A percentile compares a stretch with the other conserved stretches of the same genome.
Conservation (phyloP, 1,284 basidiomycete species). For the Apiotrichum sp. region DNA sequence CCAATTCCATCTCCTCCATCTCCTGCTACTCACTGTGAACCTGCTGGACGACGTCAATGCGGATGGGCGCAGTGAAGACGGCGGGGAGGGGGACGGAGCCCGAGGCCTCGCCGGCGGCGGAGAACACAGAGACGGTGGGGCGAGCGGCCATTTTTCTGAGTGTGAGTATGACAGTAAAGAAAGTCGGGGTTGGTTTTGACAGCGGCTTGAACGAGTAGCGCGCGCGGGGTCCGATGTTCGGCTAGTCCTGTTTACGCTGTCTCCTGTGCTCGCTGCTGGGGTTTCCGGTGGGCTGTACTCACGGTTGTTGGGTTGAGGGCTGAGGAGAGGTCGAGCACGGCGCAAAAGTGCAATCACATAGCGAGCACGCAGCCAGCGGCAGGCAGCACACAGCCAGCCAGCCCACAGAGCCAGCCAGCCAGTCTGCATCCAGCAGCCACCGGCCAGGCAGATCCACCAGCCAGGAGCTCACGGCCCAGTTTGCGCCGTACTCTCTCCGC, state of each 20-base stretch:
- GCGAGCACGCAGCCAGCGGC: background rate
- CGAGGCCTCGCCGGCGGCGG: slow-evolving; percentile 73
- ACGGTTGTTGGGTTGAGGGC: background rate
- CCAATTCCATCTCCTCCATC: background rate
- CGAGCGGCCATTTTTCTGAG: slow-evolving; percentile 68
- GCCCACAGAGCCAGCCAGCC: background rate
- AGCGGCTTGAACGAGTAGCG: too few species aligned
- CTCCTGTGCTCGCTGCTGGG: background rate
- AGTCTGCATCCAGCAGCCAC: background rate
- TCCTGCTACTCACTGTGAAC: slow-evolving; percentile 79
- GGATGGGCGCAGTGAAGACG: slow-evolving; percentile 96
- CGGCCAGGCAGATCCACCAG: too few species aligned
- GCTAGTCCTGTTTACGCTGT: too few species aligned
- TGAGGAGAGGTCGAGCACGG: background rate
- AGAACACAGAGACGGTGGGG: slow-evolving; percentile 78
- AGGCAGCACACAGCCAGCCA: too few species aligned
- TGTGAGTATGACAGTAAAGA: background rate
- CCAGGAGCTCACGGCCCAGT: too few species aligned
- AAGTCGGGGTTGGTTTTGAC: background rate
- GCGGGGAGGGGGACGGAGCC: slow-evolving; percentile 89
- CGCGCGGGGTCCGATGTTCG: background rate
- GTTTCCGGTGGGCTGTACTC: background rate
- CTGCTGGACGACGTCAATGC: slow-evolving; percentile 95
- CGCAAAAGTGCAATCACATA: background rate
- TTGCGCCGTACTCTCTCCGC: too few species aligned